phyloP scores from a whole-genome alignment of 345 rosid genomes.

The Stellera chamaejasme region DNA sequence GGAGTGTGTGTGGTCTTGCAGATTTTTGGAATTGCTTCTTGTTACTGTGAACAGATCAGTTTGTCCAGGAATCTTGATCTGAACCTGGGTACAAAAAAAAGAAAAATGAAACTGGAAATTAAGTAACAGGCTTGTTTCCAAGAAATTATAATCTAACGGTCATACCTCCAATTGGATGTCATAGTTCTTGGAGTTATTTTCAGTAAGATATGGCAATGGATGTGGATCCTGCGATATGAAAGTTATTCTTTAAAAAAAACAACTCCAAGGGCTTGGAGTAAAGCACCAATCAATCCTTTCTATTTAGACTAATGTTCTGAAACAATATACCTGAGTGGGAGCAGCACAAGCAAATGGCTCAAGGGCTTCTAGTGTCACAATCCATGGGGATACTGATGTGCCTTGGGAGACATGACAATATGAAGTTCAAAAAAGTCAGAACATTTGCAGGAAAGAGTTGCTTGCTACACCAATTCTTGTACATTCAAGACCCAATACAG shows the following conservation, averaged over 20 bases:
- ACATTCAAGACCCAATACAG: too few relatives aligned
- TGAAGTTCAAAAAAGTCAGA: constrained; percentile 2
- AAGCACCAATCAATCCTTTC: not conserved
- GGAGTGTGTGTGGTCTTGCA: constrained; percentile 32
- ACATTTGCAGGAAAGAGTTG: constrained; percentile 23
- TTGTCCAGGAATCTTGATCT: constrained; percentile 62
- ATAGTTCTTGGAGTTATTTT: constrained; percentile 62
- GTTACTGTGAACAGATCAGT: constrained; percentile 53
- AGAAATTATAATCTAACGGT: not conserved
- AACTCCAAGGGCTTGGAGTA: not conserved
- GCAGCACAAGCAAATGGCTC: constrained; percentile 80
- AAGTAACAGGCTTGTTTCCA: not conserved
- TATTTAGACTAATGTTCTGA: not conserved
- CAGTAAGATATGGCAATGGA: constrained; percentile 71
- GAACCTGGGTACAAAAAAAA: constrained; percentile 35
- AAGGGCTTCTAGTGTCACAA: constrained; percentile 91
- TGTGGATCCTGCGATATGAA: constrained; percentile 54
- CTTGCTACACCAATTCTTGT: too few relatives aligned
- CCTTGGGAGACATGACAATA: constrained; percentile 34
- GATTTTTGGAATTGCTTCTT: constrained; percentile 68
- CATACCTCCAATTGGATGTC: constrained; percentile 74
- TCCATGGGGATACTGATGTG: constrained; percentile 96
- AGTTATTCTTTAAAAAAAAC: not conserved
- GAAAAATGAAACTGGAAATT: not conserved
- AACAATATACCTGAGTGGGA: constrained; percentile 68